Evolutionary conservation across 495 filamentous ascomycete species (phyloP).

Genomic region (Aspergillus cristatus): DNA sequence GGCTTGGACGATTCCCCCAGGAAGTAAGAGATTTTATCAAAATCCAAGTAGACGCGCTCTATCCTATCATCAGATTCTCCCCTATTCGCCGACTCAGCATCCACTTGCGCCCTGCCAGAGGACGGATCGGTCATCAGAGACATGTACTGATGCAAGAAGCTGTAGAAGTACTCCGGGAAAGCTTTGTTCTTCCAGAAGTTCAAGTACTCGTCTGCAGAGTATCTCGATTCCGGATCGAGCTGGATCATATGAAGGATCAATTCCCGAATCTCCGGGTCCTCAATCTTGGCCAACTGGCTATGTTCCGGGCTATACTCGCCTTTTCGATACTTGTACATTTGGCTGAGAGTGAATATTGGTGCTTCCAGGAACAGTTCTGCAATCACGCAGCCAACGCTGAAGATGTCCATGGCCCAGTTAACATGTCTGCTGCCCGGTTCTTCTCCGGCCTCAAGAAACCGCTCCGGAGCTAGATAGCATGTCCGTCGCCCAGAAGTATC

Average conservation of each 20-base stretch:
- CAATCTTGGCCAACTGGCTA: slow-evolving; percentile 72
- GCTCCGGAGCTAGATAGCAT: slow-evolving; percentile 94
- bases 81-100: slow-evolving; percentile 53
- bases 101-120: slow-evolving; percentile 58
- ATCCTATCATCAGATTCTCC: slow-evolving; percentile 88
- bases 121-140: slow-evolving; percentile 90
- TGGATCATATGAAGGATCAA: slow-evolving; percentile 94
- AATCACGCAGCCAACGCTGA: slow-evolving; percentile 95
- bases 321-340: slow-evolving; percentile 87
- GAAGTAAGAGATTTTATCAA: slow-evolving; percentile 95
- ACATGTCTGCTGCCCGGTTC: slow-evolving; percentile 52
- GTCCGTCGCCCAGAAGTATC: slow-evolving; percentile 85
- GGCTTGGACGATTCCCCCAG: slow-evolving; percentile 43
- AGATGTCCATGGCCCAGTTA: slow-evolving; percentile 98
- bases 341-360: slow-evolving; percentile 84
- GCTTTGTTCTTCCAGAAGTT: slow-evolving; percentile 86
- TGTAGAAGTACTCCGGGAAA: slow-evolving; percentile 95
- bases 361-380: slow-evolving; percentile 95
- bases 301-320: slow-evolving; percentile 85
- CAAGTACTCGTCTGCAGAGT: slow-evolving; percentile 90
- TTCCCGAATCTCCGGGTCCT: slow-evolving; percentile 76
- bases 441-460: slow-evolving; percentile 67
- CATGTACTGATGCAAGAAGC: slow-evolving; percentile 95
- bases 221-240: slow-evolving; percentile 78
- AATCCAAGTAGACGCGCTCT: slow-evolving; percentile 84